phyloP scores from a whole-genome alignment of 345 rosid genomes.

The Murraya paniculata region DNA sequence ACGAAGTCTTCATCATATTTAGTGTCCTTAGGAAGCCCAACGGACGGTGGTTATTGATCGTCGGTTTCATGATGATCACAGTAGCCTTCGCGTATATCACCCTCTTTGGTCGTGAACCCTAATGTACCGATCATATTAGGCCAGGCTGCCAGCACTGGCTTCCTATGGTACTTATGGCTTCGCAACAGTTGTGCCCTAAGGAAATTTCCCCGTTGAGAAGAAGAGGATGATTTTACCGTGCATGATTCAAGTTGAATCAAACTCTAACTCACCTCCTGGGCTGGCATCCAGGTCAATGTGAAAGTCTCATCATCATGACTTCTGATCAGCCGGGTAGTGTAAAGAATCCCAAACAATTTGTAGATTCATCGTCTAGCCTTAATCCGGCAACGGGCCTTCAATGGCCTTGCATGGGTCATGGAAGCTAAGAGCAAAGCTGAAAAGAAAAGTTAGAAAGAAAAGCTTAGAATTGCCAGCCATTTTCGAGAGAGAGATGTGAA shows the following conservation, averaged over 20 bases:
- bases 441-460: not conserved
- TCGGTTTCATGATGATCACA: conserved; percentile 28
- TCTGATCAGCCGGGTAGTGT: no score
- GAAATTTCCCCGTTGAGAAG: conserved; percentile 52
- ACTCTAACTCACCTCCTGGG: no score
- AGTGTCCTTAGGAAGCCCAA: not conserved
- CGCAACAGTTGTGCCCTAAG: conserved; percentile 45
- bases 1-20: not conserved
- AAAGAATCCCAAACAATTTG: conserved; percentile 47
- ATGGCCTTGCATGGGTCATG: not conserved
- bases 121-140: conserved; percentile 40
- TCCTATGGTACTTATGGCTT: conserved; percentile 36
- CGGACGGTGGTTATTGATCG: no score
- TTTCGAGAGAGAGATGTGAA: not conserved
- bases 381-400: conserved; percentile 20
- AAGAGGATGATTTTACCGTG: conserved; percentile 39
- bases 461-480: conserved; percentile 2
- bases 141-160: conserved; percentile 35
- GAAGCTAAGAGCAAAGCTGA: not conserved
- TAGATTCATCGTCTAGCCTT: conserved; percentile 23
- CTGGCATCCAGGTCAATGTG: no score
- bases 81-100: conserved; percentile 49
- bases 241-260: conserved; percentile 52
- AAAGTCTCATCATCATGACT: no score
- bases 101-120: conserved; percentile 48